Conservation (phyloP, 2,329 filamentous ascomycete species). For the Thyridium curvatum region DNA sequence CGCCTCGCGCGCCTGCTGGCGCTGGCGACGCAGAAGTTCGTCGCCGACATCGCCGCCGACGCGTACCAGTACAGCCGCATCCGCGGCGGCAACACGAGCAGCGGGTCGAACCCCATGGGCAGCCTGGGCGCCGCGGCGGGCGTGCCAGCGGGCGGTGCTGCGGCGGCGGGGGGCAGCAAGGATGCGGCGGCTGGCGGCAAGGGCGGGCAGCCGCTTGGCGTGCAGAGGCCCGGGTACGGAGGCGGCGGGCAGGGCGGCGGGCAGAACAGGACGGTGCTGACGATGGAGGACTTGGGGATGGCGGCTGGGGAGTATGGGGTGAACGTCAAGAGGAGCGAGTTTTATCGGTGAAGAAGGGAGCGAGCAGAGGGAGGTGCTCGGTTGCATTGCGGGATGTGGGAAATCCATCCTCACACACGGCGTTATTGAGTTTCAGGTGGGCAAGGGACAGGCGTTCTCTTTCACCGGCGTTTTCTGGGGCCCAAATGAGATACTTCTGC, state of each 20-base stretch:
- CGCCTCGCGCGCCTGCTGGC: slow-evolving; percentile 89
- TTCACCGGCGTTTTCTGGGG: too few species aligned
- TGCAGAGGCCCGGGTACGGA: slow-evolving; percentile 73
- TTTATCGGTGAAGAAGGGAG: slow-evolving; percentile 62
- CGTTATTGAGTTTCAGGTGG: too few species aligned
- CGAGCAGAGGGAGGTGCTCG: not conserved
- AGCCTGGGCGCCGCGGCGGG: slow-evolving; percentile 71
- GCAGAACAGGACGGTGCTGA: slow-evolving; percentile 88
- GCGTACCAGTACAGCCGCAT: slow-evolving; percentile 98
- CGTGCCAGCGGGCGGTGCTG: slow-evolving; percentile 51
- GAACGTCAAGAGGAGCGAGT: slow-evolving; percentile 95
- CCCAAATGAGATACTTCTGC: too few species aligned
- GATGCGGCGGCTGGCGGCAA: slow-evolving; percentile 45
- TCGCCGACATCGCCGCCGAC: slow-evolving; percentile 94
- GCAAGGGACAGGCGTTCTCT: too few species aligned
- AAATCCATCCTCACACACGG: not conserved
- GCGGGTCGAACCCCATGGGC: slow-evolving; percentile 86
- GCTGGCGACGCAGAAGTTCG: slow-evolving; percentile 97
- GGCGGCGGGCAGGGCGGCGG: slow-evolving; percentile 85
- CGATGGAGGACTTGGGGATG: slow-evolving; percentile 98
- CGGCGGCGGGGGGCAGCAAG: slow-evolving; percentile 37
- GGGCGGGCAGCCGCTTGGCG: slow-evolving; percentile 55
- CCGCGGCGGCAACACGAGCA: slow-evolving; percentile 80
- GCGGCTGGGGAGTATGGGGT: slow-evolving; percentile 96
- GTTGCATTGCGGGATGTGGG: not conserved